Conservation (phyloP, 257 asterid genomes). For the Osmanthus fragrans region DNA sequence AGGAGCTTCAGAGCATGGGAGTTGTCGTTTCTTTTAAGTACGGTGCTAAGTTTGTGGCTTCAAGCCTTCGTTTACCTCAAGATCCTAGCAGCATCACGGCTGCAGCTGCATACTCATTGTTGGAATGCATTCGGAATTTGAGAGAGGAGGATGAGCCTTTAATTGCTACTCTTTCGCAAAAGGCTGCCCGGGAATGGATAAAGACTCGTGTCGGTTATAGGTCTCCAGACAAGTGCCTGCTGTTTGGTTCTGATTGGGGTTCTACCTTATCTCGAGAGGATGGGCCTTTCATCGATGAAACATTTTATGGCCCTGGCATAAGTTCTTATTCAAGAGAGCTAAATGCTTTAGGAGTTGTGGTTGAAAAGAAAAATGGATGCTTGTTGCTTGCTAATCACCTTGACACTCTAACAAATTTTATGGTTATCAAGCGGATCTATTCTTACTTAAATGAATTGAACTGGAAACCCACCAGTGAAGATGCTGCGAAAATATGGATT, state of each 20-base stretch:
- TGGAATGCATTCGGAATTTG: slow-evolving; percentile 25
- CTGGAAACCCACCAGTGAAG: slow-evolving; percentile 29
- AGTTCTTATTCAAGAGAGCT: slow-evolving; percentile 30
- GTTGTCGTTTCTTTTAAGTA: slow-evolving; percentile 21
- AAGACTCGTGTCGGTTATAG: slow-evolving; percentile 33
- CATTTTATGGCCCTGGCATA: slow-evolving; percentile 30
- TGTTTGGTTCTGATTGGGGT: slow-evolving; percentile 32
- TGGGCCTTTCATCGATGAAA: slow-evolving; percentile 40
- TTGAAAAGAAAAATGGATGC: slow-evolving; percentile 30
- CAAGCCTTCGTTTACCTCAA: slow-evolving; percentile 30
- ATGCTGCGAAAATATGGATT: slow-evolving; percentile 30
- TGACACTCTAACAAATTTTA: slow-evolving; percentile 19
- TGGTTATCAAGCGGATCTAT: slow-evolving; percentile 32
- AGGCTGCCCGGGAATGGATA: slow-evolving; percentile 30
- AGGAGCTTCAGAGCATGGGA: slow-evolving; percentile 33
- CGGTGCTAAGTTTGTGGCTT: slow-evolving; percentile 26
- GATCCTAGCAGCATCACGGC: slow-evolving; percentile 26
- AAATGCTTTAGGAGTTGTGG: slow-evolving; percentile 26
- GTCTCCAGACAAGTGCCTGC: slow-evolving; percentile 33
- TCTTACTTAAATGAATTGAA: slow-evolving; percentile 21
- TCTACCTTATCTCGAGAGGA: slow-evolving; percentile 26
- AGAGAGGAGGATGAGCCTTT: background rate
- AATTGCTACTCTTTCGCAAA: slow-evolving; percentile 1
- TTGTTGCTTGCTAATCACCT: slow-evolving; percentile 26
- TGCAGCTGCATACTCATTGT: slow-evolving; percentile 25